Conservation (phyloP, 106 monocot species). For the Acorus calamus region DNA sequence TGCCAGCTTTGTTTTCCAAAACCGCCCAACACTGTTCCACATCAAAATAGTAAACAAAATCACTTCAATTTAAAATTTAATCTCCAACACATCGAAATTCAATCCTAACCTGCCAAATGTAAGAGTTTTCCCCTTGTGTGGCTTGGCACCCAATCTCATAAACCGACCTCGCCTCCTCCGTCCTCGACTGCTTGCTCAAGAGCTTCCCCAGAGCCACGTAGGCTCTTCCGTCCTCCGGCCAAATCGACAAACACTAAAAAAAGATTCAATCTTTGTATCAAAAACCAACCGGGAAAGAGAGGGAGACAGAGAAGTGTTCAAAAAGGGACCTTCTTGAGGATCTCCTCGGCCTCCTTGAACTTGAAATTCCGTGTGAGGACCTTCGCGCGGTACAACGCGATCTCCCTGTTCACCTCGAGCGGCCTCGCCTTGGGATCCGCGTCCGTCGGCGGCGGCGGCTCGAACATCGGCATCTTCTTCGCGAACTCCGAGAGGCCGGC, state of each 20-base stretch:
- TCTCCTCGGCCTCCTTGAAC: conserved; percentile 63
- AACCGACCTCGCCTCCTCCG: conserved; percentile 60
- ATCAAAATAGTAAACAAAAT: conserved; percentile 1
- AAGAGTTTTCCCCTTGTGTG: conserved; percentile 94
- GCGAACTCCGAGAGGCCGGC: conserved; percentile 48
- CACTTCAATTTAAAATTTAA: background rate
- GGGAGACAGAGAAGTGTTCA: background rate
- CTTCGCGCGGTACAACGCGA: conserved; percentile 79
- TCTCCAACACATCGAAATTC: background rate
- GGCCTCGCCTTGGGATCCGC: conserved; percentile 41
- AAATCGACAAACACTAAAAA: conserved; percentile 62
- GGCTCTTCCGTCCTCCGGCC: conserved; percentile 95
- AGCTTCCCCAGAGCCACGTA: conserved; percentile 95
- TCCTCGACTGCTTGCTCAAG: conserved; percentile 67
- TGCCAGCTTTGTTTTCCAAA: conserved; percentile 75
- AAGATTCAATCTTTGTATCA: background rate
- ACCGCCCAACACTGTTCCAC: conserved; percentile 86
- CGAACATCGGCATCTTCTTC: conserved; percentile 87
- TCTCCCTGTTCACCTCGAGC: conserved; percentile 70
- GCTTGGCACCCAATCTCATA: conserved; percentile 98
- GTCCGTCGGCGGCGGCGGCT: conserved; percentile 58
- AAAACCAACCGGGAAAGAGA: background rate
- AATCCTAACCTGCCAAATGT: conserved; percentile 88
- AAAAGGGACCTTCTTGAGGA: conserved; percentile 57
- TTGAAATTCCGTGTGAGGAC: conserved; percentile 60